Base-by-base conservation (phyloP, 78 protist genomes). In the Protostelium mycophagum region DNA sequence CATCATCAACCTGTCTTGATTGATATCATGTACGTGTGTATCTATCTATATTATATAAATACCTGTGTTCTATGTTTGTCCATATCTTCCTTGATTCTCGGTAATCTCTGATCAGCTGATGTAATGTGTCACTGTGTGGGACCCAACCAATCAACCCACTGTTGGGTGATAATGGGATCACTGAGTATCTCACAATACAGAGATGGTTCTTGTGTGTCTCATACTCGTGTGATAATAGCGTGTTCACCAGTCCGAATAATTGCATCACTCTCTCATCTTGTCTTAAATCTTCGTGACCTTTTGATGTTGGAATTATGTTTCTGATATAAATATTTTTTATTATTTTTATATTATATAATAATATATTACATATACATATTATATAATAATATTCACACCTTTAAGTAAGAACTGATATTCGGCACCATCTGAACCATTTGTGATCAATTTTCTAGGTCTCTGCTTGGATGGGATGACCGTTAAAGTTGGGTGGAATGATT, bases 191-290 rank as follows among this genome's bases (percentile, higher is more conserved):
- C 63, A 86, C 63, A 39, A 96, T 96, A 31, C 35, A 0, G 0
- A 97, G 85, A 51, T 95, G 96, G 0, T 90, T 85, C 37, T 86
- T 87, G 37, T 95, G 85, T 35, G 97, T 93, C n/a, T 93, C 97
- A 35, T 87, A 94, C 63, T 96, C 96, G 37, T 91, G 86, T 0
- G 86, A 51, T 23, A 99, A 93, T 35, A 97, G 96, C 1, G 98
- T 97, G 96, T 99, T 99, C 39, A 99, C 99, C 34, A 98, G 94
- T 35, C 99, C 99, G 92, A 99, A 98, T 91, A 99, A 95, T 95
- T 98, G 98, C 99, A 97, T 97, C 38, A 98, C 98, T 9, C 99
- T 85, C 94, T 98, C 99, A 83, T 98, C 99, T 91, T 97, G 99
- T 38, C 98, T 91, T 85, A 97, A 90, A 88, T 99, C 99, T 95